Base-by-base conservation (phyloP, 2,329 filamentous ascomycete species). In the Penicillium griseofulvum region DNA sequence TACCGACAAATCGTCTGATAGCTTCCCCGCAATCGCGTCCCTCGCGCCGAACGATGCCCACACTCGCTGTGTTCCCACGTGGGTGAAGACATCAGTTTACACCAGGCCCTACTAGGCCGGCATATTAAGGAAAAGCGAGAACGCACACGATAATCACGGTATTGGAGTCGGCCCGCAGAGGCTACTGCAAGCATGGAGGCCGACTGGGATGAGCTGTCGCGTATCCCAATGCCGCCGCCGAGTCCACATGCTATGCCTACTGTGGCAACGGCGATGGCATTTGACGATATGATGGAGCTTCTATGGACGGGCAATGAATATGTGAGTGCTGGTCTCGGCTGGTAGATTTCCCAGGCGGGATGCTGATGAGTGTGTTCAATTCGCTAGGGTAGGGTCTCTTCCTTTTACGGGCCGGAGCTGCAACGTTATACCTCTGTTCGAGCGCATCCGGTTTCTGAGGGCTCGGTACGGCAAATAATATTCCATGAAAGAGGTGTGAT, bases 251-350 rank as follows among this genome's bases (percentile, higher is more conserved):
- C 83, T 62, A 78, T 88, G 67, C 83, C 87, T 41, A 88, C 88
- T 22, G 85, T 85, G 54, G 85, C 91, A 63, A 87, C 89, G 42
- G 87, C 91, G 3, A 83, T 97, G 73, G 88, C 89, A 45, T 99
- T 99, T 74, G 94, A 99, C 73, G 88, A 88, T 54, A 81, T 83
- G 37, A 89, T 96, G 72, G 94, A 99, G 73, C 82, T 99, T 34
- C 77, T 99, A 50, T 99, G 95, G 94, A 86, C 87, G 3, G 95
- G 92, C 44, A 96, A 94, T 73, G 90, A 94, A 77, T 90, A 87
- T 80, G 90, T 94, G 80, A 79, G 84, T 74, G 34, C 38, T 10
- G 28, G 14, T 2, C 49, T 56, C 61, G 11, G 26, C 24, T 28
- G 10, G n/a, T 1, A 17, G 8, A 24, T 33, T 7, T 49, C 9